phyloP scores from a whole-genome alignment of 306 rosid genomes.

The Lotus japonicus region DNA sequence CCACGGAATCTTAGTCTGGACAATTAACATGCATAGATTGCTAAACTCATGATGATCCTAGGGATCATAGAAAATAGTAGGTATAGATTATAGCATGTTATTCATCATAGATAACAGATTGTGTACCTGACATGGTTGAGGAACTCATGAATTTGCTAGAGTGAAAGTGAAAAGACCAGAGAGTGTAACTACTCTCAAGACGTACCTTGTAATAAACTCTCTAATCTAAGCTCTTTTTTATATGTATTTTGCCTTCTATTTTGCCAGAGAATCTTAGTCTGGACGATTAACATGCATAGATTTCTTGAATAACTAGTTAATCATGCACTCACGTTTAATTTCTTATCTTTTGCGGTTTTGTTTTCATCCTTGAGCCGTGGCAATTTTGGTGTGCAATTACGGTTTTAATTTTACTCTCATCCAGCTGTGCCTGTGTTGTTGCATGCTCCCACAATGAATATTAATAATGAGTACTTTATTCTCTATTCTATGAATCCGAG shows the following conservation, averaged over 20 bases:
- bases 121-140: too few species aligned
- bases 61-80: too few species aligned
- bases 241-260: background rate
- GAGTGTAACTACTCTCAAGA: too few species aligned
- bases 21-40: conserved; percentile 12
- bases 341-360: conserved; percentile 15
- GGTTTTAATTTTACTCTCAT: background rate
- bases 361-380: background rate
- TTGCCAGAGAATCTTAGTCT: background rate
- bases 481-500: too few species aligned
- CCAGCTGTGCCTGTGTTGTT: conserved; percentile 17
- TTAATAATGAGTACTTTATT: too few species aligned
- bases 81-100: too few species aligned
- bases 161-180: too few species aligned
- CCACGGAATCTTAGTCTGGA: background rate
- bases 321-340: conserved; percentile 16
- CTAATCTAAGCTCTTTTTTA: background rate
- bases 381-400: too few species aligned
- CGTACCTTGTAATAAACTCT: too few species aligned
- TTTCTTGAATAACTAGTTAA: conserved; percentile 13
- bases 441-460: background rate
- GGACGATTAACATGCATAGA: conserved; percentile 1
- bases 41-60: too few species aligned
- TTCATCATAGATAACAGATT: too few species aligned
- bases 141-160: too few species aligned